Conservation (phyloP, 2,329 filamentous ascomycete species). For the Fusarium fracticaudum region DNA sequence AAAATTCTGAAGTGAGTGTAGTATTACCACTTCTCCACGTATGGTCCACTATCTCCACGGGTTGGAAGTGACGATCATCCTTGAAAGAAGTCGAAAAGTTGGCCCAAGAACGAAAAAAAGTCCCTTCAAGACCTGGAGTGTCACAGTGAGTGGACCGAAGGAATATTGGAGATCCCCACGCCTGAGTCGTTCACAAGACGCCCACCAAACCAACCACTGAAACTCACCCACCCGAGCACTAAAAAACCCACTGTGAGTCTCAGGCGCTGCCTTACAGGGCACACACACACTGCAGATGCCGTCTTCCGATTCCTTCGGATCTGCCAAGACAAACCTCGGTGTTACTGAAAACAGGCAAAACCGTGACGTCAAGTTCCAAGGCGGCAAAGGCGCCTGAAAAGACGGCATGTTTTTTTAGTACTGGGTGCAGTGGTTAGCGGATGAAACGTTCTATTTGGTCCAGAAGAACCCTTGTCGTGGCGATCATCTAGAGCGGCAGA, state of each 20-base stretch:
- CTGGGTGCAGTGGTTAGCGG: background rate
- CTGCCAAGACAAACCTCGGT: slow-evolving; percentile 38
- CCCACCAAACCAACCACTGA: background rate
- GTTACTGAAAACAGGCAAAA: slow-evolving; percentile 21
- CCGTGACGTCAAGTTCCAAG: slow-evolving; percentile 27
- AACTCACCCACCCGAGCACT: background rate
- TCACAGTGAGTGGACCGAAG: background rate
- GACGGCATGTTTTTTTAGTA: background rate
- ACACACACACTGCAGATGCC: slow-evolving; percentile 9
- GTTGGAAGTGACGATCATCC: slow-evolving; percentile 32
- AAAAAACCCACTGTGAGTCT: background rate
- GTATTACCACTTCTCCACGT: slow-evolving; percentile 7
- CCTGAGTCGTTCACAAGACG: slow-evolving; percentile 18
- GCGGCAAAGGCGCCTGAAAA: slow-evolving; percentile 25
- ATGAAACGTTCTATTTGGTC: slow-evolving; percentile 13
- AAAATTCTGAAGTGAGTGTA: slow-evolving; percentile 10
- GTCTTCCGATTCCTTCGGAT: slow-evolving; percentile 32
- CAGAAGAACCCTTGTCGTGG: background rate
- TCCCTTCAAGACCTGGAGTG: background rate
- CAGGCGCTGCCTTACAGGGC: slow-evolving; percentile 8
- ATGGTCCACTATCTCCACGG: slow-evolving; percentile 23
- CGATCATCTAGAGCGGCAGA: slow-evolving; percentile 20
- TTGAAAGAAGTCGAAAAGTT: slow-evolving; percentile 24
- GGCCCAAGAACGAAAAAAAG: background rate
- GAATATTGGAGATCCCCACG: background rate